Evolutionary conservation across 495 filamentous ascomycete species (phyloP).

Genomic region (Xanthoparmelia taractica): DNA sequence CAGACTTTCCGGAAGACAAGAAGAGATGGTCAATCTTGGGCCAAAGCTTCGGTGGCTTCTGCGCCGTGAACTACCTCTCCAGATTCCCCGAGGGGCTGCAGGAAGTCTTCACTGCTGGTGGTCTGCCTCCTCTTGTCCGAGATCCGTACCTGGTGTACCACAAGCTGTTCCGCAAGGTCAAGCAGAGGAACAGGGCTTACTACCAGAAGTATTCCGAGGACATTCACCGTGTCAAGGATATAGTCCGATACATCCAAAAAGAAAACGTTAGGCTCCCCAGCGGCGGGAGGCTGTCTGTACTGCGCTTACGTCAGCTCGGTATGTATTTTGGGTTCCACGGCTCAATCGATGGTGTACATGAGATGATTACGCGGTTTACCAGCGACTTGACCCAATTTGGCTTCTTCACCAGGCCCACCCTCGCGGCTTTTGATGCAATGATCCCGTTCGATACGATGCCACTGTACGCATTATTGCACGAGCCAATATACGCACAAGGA

Average conservation of each 20-base stretch:
- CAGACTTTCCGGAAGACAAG: constrained; percentile 59
- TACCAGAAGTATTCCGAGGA: constrained; percentile 85
- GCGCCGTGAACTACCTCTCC: constrained; percentile 70
- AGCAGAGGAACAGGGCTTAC: constrained; percentile 61
- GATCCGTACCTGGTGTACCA: constrained; percentile 69
- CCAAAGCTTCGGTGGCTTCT: constrained; percentile 91
- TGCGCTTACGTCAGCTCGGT: constrained; percentile 67
- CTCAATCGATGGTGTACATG: constrained; percentile 33
- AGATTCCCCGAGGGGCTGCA: constrained; percentile 65
- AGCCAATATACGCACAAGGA: constrained; percentile 66
- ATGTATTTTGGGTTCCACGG: constrained; percentile 69
- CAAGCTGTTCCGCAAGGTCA: constrained; percentile 59
- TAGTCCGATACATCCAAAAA: constrained; percentile 54
- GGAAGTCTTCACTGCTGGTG: constrained; percentile 78
- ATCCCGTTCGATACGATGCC: constrained; percentile 64
- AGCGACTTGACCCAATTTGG: constrained; percentile 66
- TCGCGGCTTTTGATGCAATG: constrained; percentile 56
- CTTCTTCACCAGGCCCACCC: constrained; percentile 61
- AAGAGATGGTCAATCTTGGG: constrained; percentile 79
- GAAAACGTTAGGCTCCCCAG: constrained; percentile 53
- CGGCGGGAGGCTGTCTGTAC: constrained; percentile 60
- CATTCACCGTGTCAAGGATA: constrained; percentile 55
- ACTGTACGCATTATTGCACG: constrained; percentile 81
- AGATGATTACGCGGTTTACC: constrained; percentile 58
- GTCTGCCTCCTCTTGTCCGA: constrained; percentile 66